Percentiles rank a stretch among this genome's conserved stretches.
These are phyloP conservation scores for Solanum sejunctum DNA, from an alignment of 257 asterid species.

Conservation along the genomic window DNA sequence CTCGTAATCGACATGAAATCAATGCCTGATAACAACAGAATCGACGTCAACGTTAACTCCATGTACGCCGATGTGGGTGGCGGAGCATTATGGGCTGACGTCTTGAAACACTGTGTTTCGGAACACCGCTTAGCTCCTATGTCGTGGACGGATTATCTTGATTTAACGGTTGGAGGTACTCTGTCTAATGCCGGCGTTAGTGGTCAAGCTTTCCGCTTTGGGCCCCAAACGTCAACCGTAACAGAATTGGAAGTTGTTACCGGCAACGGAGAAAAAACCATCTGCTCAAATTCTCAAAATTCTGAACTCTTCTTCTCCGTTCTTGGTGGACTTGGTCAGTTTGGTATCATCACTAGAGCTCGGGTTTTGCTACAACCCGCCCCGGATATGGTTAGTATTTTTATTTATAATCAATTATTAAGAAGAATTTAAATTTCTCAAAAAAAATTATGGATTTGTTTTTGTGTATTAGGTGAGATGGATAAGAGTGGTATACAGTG, in stretches of 20 bases:
- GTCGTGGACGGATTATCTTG: slow-evolving; percentile 90
- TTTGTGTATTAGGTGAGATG: slow-evolving; percentile 58
- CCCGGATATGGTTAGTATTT: slow-evolving; percentile 57
- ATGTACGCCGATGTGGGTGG: slow-evolving; percentile 67
- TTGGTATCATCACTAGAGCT: slow-evolving; percentile 85
- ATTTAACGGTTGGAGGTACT: slow-evolving; percentile 88
- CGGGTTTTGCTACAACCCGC: slow-evolving; percentile 66
- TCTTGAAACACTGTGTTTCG: slow-evolving; percentile 46
- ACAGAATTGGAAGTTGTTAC: slow-evolving; percentile 91
- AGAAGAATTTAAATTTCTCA: not conserved
- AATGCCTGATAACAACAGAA: slow-evolving; percentile 5
- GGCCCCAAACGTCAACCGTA: slow-evolving; percentile 79
- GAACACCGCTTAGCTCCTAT: slow-evolving; percentile 55
- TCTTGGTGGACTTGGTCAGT: slow-evolving; percentile 94
- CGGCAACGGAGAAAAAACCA: slow-evolving; percentile 68
- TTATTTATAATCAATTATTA: not conserved
- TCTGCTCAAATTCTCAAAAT: slow-evolving; percentile 43
- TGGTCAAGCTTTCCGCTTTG: slow-evolving; percentile 64
- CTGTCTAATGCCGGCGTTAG: slow-evolving; percentile 92
- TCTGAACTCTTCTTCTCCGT: slow-evolving; percentile 56
- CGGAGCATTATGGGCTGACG: slow-evolving; percentile 90
- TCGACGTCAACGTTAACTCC: slow-evolving; percentile 21
- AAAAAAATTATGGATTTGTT: not conserved
- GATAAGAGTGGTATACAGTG: slow-evolving; percentile 79
- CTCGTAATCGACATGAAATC: slow-evolving; percentile 60